phyloP scores from a whole-genome alignment of 2,329 filamentous ascomycete genomes.

The Curvularia sp. region DNA sequence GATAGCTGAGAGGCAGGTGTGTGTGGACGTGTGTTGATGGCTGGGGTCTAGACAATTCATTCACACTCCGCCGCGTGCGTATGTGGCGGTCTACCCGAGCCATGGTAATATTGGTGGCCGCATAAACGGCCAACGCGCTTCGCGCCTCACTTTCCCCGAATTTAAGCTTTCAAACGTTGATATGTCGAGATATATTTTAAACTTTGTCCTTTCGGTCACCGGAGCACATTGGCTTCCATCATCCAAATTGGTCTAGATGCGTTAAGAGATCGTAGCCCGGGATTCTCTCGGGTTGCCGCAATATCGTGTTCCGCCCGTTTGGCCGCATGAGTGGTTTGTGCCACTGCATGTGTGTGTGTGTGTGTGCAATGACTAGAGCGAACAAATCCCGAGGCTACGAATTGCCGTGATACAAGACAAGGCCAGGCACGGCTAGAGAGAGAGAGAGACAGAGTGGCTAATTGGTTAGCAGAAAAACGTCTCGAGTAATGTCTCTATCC shows the following conservation, averaged over 20 bases:
- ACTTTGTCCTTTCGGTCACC: background rate
- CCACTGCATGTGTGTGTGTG: no score
- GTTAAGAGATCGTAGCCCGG: background rate
- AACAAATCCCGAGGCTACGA: background rate
- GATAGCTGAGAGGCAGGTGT: background rate
- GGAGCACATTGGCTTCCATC: background rate
- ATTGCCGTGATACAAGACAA: background rate
- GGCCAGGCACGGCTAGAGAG: background rate
- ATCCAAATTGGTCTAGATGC: background rate
- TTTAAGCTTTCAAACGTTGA: background rate
- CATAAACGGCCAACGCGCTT: background rate
- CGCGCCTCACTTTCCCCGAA: constrained; percentile 2
- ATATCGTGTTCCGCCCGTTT: background rate
- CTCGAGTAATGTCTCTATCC: background rate
- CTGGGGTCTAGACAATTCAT: constrained; percentile 7
- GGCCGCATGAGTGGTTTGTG: background rate
- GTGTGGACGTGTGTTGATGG: background rate
- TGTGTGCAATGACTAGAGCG: background rate
- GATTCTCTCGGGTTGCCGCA: background rate
- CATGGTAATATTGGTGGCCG: background rate
- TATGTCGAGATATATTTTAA: background rate
- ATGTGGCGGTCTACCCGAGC: background rate
- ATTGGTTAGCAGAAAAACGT: background rate
- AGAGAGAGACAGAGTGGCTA: background rate
- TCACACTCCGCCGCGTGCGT: background rate